A percentile compares a stretch with the other conserved stretches of the same genome.
These are phyloP conservation scores for Russula earlei DNA, from an alignment of 768 basidiomycete genomes.

Conservation along the genomic window DNA sequence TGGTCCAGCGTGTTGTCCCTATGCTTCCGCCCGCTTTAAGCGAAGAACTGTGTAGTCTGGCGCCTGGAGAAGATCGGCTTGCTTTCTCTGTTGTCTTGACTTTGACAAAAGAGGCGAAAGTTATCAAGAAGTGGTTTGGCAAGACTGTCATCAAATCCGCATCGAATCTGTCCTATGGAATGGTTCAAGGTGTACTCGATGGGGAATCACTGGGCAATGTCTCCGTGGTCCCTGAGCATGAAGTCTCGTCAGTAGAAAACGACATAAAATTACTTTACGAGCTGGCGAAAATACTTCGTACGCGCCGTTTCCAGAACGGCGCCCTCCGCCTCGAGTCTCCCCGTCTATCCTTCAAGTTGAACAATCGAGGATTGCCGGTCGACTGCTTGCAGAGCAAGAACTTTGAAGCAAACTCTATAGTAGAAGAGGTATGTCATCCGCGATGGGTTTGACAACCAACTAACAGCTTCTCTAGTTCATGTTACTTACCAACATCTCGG, in stretches of 20 bases:
- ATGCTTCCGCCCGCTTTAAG: conserved; percentile 94
- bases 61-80: conserved; percentile 80
- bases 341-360: conserved; percentile 67
- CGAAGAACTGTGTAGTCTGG: conserved; percentile 87
- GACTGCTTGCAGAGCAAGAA: conserved; percentile 65
- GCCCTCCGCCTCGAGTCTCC: conserved; percentile 62
- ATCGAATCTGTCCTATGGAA: conserved; percentile 72
- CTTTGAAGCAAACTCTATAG: conserved; percentile 65
- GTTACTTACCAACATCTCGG: conserved; percentile 82
- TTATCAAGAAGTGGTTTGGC: conserved; percentile 87
- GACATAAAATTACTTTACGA: conserved; percentile 65
- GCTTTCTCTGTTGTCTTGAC: conserved; percentile 88
- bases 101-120: conserved; percentile 68
- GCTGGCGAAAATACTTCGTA: conserved; percentile 64
- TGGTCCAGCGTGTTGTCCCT: conserved; percentile 90
- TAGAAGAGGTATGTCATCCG: conserved; percentile 66
- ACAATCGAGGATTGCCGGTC: conserved; percentile 65
- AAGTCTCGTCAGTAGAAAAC: conserved; percentile 50
- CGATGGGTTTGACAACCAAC: not conserved
- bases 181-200: conserved; percentile 77
- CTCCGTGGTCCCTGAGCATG: conserved; percentile 48
- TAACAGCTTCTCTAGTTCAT: conserved; percentile 56
- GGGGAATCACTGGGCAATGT: conserved; percentile 50
- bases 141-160: conserved; percentile 88
- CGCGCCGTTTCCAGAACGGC: conserved; percentile 69